Evolutionary conservation across 2,329 filamentous ascomycete species (phyloP), one percentile per base, ranked within the genome.

Genomic region (Leptographium galeiforme): DNA sequence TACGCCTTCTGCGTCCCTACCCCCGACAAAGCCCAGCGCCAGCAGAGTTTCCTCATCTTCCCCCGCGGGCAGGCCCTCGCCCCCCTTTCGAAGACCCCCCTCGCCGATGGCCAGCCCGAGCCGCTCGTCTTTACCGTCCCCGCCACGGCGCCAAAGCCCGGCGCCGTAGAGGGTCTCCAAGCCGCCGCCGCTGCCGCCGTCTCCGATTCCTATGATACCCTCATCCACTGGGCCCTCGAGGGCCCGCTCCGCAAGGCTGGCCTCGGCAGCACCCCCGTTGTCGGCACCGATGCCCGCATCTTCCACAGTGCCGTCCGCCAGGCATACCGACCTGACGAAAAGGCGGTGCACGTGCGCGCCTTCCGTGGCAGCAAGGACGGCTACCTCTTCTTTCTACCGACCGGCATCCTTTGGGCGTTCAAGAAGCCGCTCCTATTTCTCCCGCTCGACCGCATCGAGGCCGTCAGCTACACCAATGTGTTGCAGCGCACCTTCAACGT

Each of bases 331-430:
- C 79, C 78, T 1, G 72, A 70, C 51, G 82, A 85, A 58, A 77
- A 75, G 61, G 80, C 81, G 0, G 81, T 84, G 18, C 80, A 84
- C 59, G 76, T 85, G 46, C 80, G 77, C 60, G 82, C 76, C 1
- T 84, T 84, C 66, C 72, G 82, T 46, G 82, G 82, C 19, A 81
- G 76, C 55, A 86, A 85, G 63, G 82, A 86, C 55, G 82, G 82
- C 0, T 84, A 76, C 58, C 68, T 85, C 1, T 85, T 84, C 62
- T 84, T 85, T 62, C 67, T 86, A 16, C 75, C 80, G 36, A 80
- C 72, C 32, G 82, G 82, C 14, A 84, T 86, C 52, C 63, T 86
- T 8, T 86, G 81, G 80, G 81, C 74, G 0, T 86, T 82, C 70
- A 85, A 84, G 66, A 86, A 85, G 65, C 82, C 82, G 0, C 64